Percentiles rank a stretch among this genome's conserved stretches.
These are phyloP conservation scores for Penicillium sp. DNA, from an alignment of 2,329 filamentous ascomycete genomes.

Conservation along the genomic window DNA sequence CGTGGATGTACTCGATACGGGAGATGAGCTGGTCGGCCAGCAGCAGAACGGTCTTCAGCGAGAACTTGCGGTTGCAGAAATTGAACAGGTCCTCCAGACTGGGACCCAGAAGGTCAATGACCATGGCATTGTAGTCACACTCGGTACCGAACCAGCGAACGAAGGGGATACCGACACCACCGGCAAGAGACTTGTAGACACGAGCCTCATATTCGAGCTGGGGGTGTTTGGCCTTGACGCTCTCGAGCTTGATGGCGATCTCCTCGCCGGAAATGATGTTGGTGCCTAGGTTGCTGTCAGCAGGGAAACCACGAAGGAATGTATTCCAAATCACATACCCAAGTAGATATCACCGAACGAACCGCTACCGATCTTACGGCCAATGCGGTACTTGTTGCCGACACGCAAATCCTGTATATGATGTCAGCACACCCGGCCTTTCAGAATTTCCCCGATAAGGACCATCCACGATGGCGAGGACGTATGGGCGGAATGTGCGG, in stretches of 20 bases:
- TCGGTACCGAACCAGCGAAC: slow-evolving; percentile 99
- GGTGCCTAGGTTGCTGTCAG: slow-evolving; percentile 58
- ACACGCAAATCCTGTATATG: slow-evolving; percentile 87
- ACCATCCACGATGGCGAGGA: background rate
- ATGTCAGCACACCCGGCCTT: slow-evolving; percentile 14
- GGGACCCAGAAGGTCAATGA: slow-evolving; percentile 90
- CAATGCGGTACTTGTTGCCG: slow-evolving; percentile 99
- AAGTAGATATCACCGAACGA: slow-evolving; percentile 98
- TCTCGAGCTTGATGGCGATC: slow-evolving; percentile 99
- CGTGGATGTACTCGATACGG: slow-evolving; percentile 98
- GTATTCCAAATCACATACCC: slow-evolving; percentile 45
- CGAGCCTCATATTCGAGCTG: slow-evolving; percentile 98
- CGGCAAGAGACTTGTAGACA: slow-evolving; percentile 79
- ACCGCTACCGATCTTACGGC: slow-evolving; percentile 96
- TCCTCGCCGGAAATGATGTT: slow-evolving; percentile 99
- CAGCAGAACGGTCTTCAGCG: slow-evolving; percentile 93
- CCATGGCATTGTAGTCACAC: slow-evolving; percentile 99
- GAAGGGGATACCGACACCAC: slow-evolving; percentile 95
- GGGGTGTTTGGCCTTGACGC: slow-evolving; percentile 98
- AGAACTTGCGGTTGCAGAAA: slow-evolving; percentile 99
- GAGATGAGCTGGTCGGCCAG: slow-evolving; percentile 98
- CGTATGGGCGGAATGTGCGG: background rate
- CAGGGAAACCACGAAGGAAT: background rate
- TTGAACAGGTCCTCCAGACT: slow-evolving; percentile 98
- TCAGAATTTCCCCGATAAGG: background rate